Conservation (phyloP, 2,329 filamentous ascomycete genomes). For the Thelonectria rubi region DNA sequence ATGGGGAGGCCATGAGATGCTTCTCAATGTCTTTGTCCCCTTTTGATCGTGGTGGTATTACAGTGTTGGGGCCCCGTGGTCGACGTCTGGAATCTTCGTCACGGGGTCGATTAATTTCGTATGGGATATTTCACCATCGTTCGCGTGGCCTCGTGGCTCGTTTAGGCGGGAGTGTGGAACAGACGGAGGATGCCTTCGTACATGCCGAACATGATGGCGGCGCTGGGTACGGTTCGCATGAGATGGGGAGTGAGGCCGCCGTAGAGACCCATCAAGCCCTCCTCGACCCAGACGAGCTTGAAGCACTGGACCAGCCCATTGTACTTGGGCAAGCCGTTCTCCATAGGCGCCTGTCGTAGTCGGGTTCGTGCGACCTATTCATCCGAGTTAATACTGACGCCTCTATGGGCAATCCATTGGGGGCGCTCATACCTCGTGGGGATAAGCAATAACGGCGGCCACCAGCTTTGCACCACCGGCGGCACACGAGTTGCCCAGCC, state of each 20-base stretch:
- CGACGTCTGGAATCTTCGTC: not conserved
- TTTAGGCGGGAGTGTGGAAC: slow-evolving; percentile 52
- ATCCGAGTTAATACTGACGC: slow-evolving; percentile 1
- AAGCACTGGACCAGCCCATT: slow-evolving; percentile 91
- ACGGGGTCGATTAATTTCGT: not conserved
- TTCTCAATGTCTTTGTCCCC: not conserved
- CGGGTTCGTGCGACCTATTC: slow-evolving; percentile 80
- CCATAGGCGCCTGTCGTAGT: slow-evolving; percentile 83
- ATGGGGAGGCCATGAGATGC: not conserved
- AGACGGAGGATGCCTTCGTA: slow-evolving; percentile 69
- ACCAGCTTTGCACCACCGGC: slow-evolving; percentile 88
- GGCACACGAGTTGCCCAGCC: slow-evolving; percentile 80
- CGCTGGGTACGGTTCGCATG: slow-evolving; percentile 88
- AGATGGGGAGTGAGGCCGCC: slow-evolving; percentile 92
- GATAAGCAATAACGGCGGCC: slow-evolving; percentile 86
- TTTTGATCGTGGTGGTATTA: slow-evolving; percentile 3
- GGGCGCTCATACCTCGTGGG: slow-evolving; percentile 76
- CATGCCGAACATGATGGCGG: slow-evolving; percentile 96
- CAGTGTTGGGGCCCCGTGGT: not conserved
- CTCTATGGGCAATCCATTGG: not conserved
- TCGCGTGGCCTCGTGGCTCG: not conserved
- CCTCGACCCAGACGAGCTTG: slow-evolving; percentile 85
- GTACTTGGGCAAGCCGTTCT: slow-evolving; percentile 79
- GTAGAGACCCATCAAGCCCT: slow-evolving; percentile 86
- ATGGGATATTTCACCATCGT: not conserved